Percentiles rank a stretch among this genome's conserved stretches.
Evolutionary conservation across 2,329 filamentous ascomycete species (phyloP).

Genomic region (Trichoderma sp.): DNA sequence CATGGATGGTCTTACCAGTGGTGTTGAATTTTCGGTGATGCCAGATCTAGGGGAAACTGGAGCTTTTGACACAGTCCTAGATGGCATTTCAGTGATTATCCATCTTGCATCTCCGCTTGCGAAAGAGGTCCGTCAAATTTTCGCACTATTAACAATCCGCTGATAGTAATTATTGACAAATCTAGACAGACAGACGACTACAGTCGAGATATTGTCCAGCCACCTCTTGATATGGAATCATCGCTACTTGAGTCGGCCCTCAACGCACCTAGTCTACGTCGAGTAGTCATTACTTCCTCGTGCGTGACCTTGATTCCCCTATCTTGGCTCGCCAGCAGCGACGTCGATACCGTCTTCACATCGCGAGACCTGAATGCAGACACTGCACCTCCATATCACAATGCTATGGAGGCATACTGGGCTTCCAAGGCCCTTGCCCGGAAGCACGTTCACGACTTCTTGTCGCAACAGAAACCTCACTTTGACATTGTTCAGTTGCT

Average conservation of each 20-base stretch:
- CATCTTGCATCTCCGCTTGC: conserved; percentile 29
- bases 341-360: background rate
- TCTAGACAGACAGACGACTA: conserved; percentile 25
- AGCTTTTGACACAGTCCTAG: background rate
- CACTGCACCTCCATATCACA: conserved; percentile 8
- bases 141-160: background rate
- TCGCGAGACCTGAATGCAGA: conserved; percentile 10
- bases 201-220: conserved; percentile 21
- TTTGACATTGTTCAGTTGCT: conserved; percentile 31
- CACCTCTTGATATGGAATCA: conserved; percentile 27
- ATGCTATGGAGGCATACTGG: conserved; percentile 31
- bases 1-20: background rate
- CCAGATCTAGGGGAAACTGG: conserved; percentile 22
- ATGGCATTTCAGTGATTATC: conserved; percentile 29
- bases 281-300: conserved; percentile 32
- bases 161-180: background rate
- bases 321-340: background rate
- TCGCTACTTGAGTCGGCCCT: conserved; percentile 26
- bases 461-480: conserved; percentile 14
- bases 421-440: conserved; percentile 29
- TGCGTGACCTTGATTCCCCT: conserved; percentile 29
- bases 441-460: conserved; percentile 9
- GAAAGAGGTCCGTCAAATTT: conserved; percentile 4
- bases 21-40: conserved; percentile 25
- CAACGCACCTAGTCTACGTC: conserved; percentile 14